Base-by-base conservation (phyloP, 116 monocot genomes). In the Trichopus zeylanicus region DNA sequence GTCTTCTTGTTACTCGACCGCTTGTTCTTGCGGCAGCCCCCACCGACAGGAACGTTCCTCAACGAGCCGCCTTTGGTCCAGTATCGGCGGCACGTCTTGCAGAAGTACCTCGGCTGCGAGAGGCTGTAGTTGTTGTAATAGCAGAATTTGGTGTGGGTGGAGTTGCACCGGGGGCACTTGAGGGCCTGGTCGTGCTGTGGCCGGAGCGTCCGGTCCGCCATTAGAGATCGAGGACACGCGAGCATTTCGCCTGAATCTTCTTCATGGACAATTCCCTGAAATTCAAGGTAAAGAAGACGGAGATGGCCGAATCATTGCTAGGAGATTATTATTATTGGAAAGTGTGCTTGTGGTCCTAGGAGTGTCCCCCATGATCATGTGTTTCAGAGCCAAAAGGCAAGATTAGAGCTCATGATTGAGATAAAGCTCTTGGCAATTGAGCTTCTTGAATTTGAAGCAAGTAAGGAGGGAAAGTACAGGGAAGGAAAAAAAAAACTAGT, bases 61-160 rank as follows among this genome's bases (percentile, higher is more conserved):
- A 66, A 70, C 48, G 70, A 70, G 32, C 65, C 60, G 29, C 80
- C 71, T 46, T 75, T 68, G 63, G 67, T 81, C 67, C 67, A 71
- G 67, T 75, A 81, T 57, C 67, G 62, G 59, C 75, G 67, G 64
- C 71, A 71, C 31, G 75, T 80, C 66, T 74, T 80, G 71, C 75
- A 65, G 55, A 65, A 65, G 29, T 65, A 65, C 37, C 65, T 52
- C 21, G 68, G 89, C 73, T 89, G 85, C 4, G 85, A 61, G 35
- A 85, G 78, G 80, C 78, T 83, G 70, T 86, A 91, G 75, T 86
- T 86, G 83, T 86, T 86, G 78, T 86, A 91, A 83, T 86, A 91
- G 78, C 86, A 91, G 77, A 91, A 91, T 67, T 86, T 86, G 61
- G 91, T 86, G 81, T 86, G 77, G 4, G 63, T 57, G 21, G 81